phyloP scores from a whole-genome alignment of 345 rosid species.

The Populus euphratica region DNA sequence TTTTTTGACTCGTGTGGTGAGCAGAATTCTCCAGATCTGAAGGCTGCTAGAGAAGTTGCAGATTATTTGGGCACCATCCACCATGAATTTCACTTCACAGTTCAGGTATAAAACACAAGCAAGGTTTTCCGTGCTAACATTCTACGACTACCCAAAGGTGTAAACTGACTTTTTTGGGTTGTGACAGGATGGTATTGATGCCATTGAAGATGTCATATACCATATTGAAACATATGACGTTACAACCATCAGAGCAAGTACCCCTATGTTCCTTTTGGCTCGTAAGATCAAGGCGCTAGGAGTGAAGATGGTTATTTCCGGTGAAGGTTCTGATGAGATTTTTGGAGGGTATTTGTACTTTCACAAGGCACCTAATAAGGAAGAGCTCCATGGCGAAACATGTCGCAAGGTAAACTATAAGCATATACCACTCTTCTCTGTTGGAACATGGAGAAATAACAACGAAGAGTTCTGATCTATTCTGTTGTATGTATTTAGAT shows the following conservation, averaged over 20 bases:
- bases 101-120: slow-evolving; percentile 46
- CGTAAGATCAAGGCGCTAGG: slow-evolving; percentile 90
- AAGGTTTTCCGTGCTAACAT: neutral
- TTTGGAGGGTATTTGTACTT: slow-evolving; percentile 94
- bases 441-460: neutral
- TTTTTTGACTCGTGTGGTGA: neutral
- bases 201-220: slow-evolving; percentile 89
- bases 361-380: slow-evolving; percentile 92
- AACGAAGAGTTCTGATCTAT: neutral
- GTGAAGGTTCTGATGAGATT: slow-evolving; percentile 91
- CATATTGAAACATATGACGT: slow-evolving; percentile 91
- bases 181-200: slow-evolving; percentile 80
- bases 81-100: slow-evolving; percentile 89
- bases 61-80: slow-evolving; percentile 83
- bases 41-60: slow-evolving; percentile 84
- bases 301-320: slow-evolving; percentile 97
- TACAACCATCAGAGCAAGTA: slow-evolving; percentile 83
- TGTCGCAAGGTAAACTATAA: slow-evolving; percentile 63
- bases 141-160: neutral
- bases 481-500: slow-evolving; percentile 44
- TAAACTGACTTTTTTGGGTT: neutral
- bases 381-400: slow-evolving; percentile 81
- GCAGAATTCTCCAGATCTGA: slow-evolving; percentile 87
- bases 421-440: neutral
- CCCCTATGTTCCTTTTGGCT: slow-evolving; percentile 90